Percentiles rank a stretch among this genome's conserved stretches.
Evolutionary conservation across 2,329 filamentous ascomycete genomes (phyloP).

Genomic region (Alternaria conjuncta): DNA sequence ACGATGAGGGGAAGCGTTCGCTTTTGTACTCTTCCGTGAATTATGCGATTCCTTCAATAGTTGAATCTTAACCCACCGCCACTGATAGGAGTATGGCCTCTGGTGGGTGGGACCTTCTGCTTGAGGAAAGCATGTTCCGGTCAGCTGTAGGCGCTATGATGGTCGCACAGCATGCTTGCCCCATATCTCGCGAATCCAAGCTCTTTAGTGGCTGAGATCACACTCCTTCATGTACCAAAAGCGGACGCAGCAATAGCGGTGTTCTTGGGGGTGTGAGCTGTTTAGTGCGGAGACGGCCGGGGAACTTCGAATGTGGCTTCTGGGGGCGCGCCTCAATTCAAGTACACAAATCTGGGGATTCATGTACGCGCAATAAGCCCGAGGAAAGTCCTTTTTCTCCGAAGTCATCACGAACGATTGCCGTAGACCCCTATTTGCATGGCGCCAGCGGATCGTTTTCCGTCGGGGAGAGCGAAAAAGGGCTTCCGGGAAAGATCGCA

Average conservation of each 20-base stretch:
- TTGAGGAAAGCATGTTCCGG: background rate
- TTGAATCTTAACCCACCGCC: background rate
- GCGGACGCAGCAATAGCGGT: background rate
- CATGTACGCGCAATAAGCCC: constrained; percentile 7
- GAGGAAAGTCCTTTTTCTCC: constrained; percentile 27
- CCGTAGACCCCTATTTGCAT: constrained; percentile 13
- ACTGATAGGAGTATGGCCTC: background rate
- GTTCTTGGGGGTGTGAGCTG: background rate
- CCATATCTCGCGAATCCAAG: background rate
- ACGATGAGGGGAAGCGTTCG: background rate
- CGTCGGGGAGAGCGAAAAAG: constrained; percentile 23
- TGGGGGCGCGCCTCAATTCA: background rate
- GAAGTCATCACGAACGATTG: constrained; percentile 25
- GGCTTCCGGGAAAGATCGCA: constrained; percentile 12
- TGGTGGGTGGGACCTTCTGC: background rate
- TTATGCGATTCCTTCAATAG: background rate
- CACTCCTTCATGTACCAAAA: background rate
- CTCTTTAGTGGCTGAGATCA: background rate
- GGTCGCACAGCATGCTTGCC: background rate
- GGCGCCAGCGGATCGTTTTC: constrained; percentile 20
- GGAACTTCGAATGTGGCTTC: background rate
- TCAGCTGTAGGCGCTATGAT: background rate
- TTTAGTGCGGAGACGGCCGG: background rate
- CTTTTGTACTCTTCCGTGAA: background rate
- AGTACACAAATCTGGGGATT: constrained; percentile 1